Evolutionary conservation across 1,284 basidiomycete species (phyloP).

Genomic region (Macrocystidia cucumis): DNA sequence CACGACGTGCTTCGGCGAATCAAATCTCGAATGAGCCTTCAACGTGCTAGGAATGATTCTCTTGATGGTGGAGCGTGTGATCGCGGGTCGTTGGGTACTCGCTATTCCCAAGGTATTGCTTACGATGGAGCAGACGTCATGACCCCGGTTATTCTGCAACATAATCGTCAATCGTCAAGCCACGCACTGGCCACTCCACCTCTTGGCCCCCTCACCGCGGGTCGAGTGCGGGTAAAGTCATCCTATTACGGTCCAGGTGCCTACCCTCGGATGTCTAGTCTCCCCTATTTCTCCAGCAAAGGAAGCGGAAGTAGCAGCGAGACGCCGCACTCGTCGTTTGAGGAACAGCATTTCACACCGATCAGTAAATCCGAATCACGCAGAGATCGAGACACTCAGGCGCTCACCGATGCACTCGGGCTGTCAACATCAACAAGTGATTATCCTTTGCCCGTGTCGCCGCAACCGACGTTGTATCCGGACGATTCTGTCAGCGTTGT

Average conservation of each 20-base stretch:
- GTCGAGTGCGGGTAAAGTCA: constrained; percentile 59
- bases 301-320: constrained; percentile 1
- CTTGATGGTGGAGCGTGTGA: constrained; percentile 14
- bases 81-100: constrained; percentile 15
- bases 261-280: constrained; percentile 43
- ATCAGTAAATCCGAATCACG: constrained; percentile 32
- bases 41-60: constrained; percentile 26
- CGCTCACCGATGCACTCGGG: constrained; percentile 47
- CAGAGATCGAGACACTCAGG: constrained; percentile 41
- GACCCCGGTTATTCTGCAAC: constrained; percentile 30
- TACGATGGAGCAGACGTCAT: constrained; percentile 47
- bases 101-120: constrained; percentile 33
- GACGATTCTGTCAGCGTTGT: constrained; percentile 65
- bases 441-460: constrained; percentile 25
- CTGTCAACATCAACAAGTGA: constrained; percentile 32
- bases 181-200: constrained; percentile 18
- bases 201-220: constrained; percentile 24
- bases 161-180: constrained; percentile 20
- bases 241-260: constrained; percentile 53
- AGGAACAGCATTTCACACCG: constrained; percentile 2
- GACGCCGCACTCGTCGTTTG: no score
- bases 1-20: constrained; percentile 26
- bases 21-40: constrained; percentile 24
- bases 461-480: constrained; percentile 56
- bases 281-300: constrained; percentile 23